These are phyloP conservation scores for Linnemannia schmuckeri DNA, from an alignment of 192 early-diverging fungal species.

Conservation along the genomic window DNA sequence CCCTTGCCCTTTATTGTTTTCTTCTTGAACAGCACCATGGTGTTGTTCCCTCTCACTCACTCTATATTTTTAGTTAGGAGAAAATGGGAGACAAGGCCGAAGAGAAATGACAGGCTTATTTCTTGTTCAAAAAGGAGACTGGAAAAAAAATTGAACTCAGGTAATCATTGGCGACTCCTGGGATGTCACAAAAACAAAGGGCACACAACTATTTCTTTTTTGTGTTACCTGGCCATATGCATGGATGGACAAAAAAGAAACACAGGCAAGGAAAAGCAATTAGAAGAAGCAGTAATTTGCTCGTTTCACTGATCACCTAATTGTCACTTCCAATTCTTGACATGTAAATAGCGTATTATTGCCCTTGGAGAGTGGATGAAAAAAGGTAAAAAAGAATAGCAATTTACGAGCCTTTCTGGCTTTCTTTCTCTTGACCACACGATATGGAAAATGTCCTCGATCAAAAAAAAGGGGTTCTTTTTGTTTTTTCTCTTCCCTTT, in stretches of 20 bases:
- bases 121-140: neutral
- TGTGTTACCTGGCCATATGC: neutral
- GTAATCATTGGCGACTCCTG: neutral
- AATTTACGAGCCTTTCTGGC: neutral
- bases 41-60: neutral
- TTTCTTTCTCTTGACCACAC: neutral
- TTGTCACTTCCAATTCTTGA: neutral
- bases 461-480: neutral
- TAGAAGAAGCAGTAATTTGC: neutral
- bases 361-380: neutral
- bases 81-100: neutral
- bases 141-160: neutral
- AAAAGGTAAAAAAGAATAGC: neutral
- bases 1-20: neutral
- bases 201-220: neutral
- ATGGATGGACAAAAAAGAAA: neutral
- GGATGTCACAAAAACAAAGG: neutral
- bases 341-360: neutral
- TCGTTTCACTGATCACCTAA: neutral
- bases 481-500: neutral
- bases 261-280: neutral
- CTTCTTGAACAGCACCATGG: neutral
- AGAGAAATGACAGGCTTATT: neutral
- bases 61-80: neutral
- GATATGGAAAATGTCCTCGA: neutral